Conservation (phyloP, 2,329 filamentous ascomycete genomes). For the Sarocladium brachiariae region DNA sequence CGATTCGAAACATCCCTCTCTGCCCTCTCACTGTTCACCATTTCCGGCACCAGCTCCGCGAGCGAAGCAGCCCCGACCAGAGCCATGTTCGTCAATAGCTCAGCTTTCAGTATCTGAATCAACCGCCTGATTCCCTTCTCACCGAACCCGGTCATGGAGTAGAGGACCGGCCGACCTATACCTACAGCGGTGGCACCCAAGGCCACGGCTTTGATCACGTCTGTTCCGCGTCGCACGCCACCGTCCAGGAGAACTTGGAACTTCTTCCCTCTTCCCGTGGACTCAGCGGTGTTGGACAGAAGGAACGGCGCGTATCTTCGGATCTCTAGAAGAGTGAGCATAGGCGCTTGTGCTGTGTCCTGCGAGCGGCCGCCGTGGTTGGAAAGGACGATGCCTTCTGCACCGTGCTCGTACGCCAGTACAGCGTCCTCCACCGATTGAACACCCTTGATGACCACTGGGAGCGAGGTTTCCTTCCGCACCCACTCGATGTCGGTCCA, state of each 20-base stretch:
- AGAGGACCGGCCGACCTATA: conserved; percentile 52
- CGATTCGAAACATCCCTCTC: conserved; percentile 14
- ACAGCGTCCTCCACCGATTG: conserved; percentile 31
- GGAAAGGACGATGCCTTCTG: conserved; percentile 31
- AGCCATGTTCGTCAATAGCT: conserved; percentile 41
- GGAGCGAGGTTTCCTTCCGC: conserved; percentile 24
- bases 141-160: conserved; percentile 33
- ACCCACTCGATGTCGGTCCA: conserved; percentile 25
- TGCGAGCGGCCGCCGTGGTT: conserved; percentile 37
- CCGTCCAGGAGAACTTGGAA: conserved; percentile 54
- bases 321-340: conserved; percentile 14
- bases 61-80: conserved; percentile 61
- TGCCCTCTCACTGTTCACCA: conserved; percentile 16
- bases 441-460: conserved; percentile 31
- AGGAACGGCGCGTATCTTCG: conserved; percentile 9
- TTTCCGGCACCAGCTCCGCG: conserved; percentile 45
- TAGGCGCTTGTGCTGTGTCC: conserved; percentile 20
- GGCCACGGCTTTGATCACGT: conserved; percentile 61
- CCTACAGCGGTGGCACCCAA: conserved; percentile 58
- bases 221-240: conserved; percentile 56
- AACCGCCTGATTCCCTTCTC: conserved; percentile 43
- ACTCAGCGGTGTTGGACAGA: background rate
- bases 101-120: conserved; percentile 39
- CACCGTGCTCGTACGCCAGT: conserved; percentile 22
- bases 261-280: background rate